Evolutionary conservation across 768 basidiomycete genomes (phyloP).

Genomic region (Cubamyces sp.): DNA sequence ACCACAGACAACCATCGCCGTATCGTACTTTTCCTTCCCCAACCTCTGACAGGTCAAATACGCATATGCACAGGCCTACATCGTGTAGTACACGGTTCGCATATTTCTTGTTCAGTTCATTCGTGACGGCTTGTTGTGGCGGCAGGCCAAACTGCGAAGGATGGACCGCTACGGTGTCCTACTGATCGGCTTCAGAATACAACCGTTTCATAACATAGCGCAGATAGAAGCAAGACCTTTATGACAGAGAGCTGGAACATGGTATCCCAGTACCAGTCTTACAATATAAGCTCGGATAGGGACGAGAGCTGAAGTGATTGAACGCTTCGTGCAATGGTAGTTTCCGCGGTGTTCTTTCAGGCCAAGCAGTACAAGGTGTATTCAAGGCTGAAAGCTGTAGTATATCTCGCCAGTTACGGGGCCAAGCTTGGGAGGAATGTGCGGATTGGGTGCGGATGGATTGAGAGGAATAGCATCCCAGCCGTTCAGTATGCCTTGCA

Average conservation of each 20-base stretch:
- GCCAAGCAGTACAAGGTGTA: too few species aligned
- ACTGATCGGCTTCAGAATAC: not conserved
- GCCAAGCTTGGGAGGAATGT: too few species aligned
- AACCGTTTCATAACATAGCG: not conserved
- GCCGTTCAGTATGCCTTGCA: not conserved
- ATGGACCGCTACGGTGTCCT: slow-evolving; percentile 93
- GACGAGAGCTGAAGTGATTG: not conserved
- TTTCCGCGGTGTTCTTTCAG: too few species aligned
- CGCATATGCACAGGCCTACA: slow-evolving; percentile 87
- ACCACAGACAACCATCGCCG: slow-evolving; percentile 94
- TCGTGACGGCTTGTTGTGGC: slow-evolving; percentile 76
- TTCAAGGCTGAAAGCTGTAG: too few species aligned
- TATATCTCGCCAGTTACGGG: too few species aligned
- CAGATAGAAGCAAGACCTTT: slow-evolving; percentile 30
- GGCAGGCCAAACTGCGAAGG: slow-evolving; percentile 84
- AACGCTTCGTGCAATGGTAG: too few species aligned
- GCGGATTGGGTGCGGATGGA: too few species aligned
- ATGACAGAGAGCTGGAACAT: slow-evolving; percentile 45
- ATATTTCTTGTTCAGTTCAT: slow-evolving; percentile 94
- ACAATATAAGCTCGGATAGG: not conserved
- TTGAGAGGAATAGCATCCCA: too few species aligned
- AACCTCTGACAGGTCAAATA: slow-evolving; percentile 84
- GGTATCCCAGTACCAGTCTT: not conserved
- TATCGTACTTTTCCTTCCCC: slow-evolving; percentile 94
- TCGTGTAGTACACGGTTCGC: slow-evolving; percentile 90